These are phyloP conservation scores for Neofusicoccum ribis DNA, from an alignment of 2,329 filamentous ascomycete genomes.

Conservation along the genomic window DNA sequence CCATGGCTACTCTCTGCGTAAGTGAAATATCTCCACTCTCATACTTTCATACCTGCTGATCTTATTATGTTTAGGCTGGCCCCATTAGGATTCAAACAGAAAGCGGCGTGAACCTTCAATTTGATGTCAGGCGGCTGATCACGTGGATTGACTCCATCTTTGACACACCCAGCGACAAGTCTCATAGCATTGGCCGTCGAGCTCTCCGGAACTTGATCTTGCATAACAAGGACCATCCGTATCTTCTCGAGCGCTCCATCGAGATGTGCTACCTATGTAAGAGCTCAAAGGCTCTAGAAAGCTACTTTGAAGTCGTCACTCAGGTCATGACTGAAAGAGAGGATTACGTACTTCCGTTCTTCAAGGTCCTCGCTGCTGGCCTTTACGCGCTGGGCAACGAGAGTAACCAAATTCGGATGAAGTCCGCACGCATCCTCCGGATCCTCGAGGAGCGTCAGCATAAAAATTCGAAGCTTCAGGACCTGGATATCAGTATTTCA, in stretches of 20 bases:
- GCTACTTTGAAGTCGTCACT: conserved; percentile 91
- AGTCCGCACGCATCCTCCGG: conserved; percentile 78
- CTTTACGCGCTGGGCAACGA: conserved; percentile 93
- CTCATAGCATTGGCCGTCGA: conserved; percentile 84
- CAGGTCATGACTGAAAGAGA: conserved; percentile 80
- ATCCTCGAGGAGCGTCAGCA: conserved; percentile 80
- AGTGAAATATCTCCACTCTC: conserved; percentile 43
- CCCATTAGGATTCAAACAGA: conserved; percentile 87
- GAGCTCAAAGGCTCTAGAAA: conserved; percentile 79
- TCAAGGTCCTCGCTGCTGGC: conserved; percentile 85
- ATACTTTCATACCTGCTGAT: background rate
- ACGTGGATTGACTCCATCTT: conserved; percentile 96
- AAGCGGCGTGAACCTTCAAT: conserved; percentile 82
- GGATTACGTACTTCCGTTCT: conserved; percentile 83
- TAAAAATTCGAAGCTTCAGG: conserved; percentile 87
- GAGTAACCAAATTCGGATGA: conserved; percentile 82
- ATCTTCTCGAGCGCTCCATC: conserved; percentile 85
- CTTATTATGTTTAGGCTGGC: conserved; percentile 43
- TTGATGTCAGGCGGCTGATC: conserved; percentile 89
- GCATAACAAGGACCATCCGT: conserved; percentile 84
- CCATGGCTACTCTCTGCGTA: conserved; percentile 91
- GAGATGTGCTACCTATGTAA: conserved; percentile 86
- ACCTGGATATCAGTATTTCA: conserved; percentile 97
- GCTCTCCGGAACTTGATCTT: conserved; percentile 87
- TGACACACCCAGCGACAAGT: conserved; percentile 84